These are phyloP conservation scores for Amphibolis antarctica DNA, from an alignment of 106 monocot genomes.

Conservation along the genomic window DNA sequence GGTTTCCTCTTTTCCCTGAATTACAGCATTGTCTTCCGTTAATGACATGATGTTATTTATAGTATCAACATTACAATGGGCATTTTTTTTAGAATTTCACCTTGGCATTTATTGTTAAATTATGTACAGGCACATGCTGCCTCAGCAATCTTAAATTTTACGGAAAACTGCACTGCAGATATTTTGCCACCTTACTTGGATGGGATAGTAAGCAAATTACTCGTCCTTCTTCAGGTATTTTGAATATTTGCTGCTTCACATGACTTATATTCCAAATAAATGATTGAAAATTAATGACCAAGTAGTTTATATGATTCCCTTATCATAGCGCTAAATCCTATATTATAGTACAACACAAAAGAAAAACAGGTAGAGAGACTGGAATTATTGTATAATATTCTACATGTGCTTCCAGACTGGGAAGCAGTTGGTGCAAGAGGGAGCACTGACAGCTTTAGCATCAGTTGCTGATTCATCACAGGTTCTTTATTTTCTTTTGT, in stretches of 20 bases:
- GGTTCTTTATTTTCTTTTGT: conserved; percentile 16
- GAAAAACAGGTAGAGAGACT: too few species aligned
- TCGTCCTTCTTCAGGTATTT: conserved; percentile 16
- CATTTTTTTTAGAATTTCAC: neutral
- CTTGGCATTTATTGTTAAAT: neutral
- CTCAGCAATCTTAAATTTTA: conserved; percentile 18
- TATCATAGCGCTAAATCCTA: too few species aligned
- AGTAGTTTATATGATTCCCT: too few species aligned
- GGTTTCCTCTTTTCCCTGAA: too few species aligned
- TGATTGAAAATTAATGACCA: neutral
- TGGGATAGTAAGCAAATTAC: conserved; percentile 82
- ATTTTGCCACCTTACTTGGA: conserved; percentile 73
- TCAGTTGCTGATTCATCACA: conserved; percentile 19
- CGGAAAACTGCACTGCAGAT: conserved; percentile 17
- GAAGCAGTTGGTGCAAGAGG: conserved; percentile 20
- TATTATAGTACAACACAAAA: too few species aligned
- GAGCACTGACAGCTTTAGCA: conserved; percentile 18
- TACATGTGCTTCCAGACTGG: conserved; percentile 1
- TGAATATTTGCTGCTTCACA: neutral
- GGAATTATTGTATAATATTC: neutral
- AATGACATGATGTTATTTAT: neutral
- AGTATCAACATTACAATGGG: neutral
- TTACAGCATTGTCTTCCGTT: too few species aligned
- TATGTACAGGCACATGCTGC: conserved; percentile 20
- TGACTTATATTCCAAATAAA: too few species aligned